Evolutionary conservation across 306 rosid species (phyloP), one percentile per base, ranked within the genome.

Genomic region (Lotus japonicus): DNA sequence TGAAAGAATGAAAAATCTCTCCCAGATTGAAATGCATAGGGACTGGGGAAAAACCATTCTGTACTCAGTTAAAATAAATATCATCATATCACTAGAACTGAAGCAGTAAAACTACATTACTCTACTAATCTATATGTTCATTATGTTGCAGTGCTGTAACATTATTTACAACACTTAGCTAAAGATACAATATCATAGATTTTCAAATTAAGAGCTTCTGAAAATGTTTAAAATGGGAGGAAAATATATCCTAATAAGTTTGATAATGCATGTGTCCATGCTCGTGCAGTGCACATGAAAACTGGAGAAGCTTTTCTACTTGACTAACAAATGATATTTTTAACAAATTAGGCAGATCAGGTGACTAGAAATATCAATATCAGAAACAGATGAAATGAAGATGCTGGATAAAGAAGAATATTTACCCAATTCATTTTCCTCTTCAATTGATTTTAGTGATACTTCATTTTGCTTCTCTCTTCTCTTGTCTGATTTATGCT

Each of bases 381-480:
- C 15, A 54, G 17, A 38, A 62, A 63, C 43, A 46, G 42, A 12
- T 58, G 51, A 49, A 28, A 28, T 11, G 41, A 72, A 51, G 4
- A 4, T 62, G 52, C 58, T 49, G 72, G 56, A 51, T 41, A 70
- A 31, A 49, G 51, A 58, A 35, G 46, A 41, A 62, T 8, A 31
- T 74, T 81, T 81, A 90, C 89, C 85, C 0, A 71, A 81, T 14
- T 35, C 70, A 7, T 54, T 38, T 46, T 73, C 66, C 5, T 59
- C 70, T 13, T 74, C 68, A 1, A 55, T 11, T 38, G 76, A 55
- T 23, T 64, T 66, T 45, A 12, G 54, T 1, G 71, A 19, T 5
- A 41, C 55, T 45, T 58, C 66, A 43, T 53, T 33, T 48, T 79
- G 72, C 56, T 68, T 65, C 17, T 49, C 39, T 16, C 66, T 39